A percentile compares a stretch with the other conserved stretches of the same genome.
These are phyloP conservation scores for Microbotryum lychnidis-dioicae DNA, from an alignment of 1,284 basidiomycete genomes.

Conservation along the genomic window DNA sequence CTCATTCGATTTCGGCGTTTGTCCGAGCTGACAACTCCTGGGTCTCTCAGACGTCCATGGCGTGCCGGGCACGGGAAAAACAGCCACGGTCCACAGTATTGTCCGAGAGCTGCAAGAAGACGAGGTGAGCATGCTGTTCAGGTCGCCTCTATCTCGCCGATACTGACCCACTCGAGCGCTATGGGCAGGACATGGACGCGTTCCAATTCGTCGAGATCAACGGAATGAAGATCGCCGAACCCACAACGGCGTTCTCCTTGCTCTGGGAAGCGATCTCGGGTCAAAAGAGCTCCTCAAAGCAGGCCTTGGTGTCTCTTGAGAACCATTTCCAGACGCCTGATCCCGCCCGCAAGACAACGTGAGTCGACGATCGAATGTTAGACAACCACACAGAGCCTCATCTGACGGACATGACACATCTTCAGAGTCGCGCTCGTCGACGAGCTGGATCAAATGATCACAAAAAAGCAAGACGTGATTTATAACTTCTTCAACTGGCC, in stretches of 20 bases:
- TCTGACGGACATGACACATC: neutral
- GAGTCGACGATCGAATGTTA: conserved; percentile 1
- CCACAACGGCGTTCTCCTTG: conserved; percentile 73
- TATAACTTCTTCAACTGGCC: conserved; percentile 99
- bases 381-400: neutral
- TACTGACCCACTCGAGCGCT: neutral
- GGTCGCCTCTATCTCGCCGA: neutral
- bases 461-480: conserved; percentile 91
- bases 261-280: conserved; percentile 70
- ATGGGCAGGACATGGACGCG: conserved; percentile 67
- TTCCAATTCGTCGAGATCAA: conserved; percentile 99
- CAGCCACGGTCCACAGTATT: conserved; percentile 90
- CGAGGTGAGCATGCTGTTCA: conserved; percentile 48
- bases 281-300: conserved; percentile 22
- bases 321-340: conserved; percentile 34
- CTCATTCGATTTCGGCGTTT: neutral
- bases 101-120: conserved; percentile 74
- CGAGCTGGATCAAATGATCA: conserved; percentile 92
- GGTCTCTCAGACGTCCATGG: conserved; percentile 73
- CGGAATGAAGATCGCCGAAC: conserved; percentile 83
- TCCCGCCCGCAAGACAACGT: conserved; percentile 35
- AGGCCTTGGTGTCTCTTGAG: conserved; percentile 33
- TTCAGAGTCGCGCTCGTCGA: conserved; percentile 91
- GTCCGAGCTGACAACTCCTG: neutral
- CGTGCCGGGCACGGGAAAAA: conserved; percentile 96